Base-by-base conservation (phyloP, 306 rosid species). In the Cicer pinnatifidum region DNA sequence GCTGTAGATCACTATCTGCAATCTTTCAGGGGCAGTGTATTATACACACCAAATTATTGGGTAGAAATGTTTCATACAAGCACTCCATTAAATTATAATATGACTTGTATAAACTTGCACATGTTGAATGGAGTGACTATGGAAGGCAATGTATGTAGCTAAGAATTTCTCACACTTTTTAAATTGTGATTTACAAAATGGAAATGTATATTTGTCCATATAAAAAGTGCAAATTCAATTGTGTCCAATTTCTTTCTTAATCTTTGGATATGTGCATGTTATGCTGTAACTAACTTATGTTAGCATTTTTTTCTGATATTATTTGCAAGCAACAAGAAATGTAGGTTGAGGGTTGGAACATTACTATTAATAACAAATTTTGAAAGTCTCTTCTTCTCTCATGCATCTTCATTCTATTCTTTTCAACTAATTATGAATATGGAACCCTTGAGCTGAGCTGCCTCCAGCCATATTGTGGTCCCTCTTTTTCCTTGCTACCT, bases 101-200 rank as follows among this genome's bases (percentile, higher is more conserved):
- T 38, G 50, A 35, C 43, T 53, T 11, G 10, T 48, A 67, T 48
- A 67, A 75, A 43, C 65, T 66, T 53, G 13, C 20, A 75, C 48
- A 46, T 44, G 68, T 67, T 67, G 69, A 67, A 12, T 67, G 75
- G 80, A 44, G 73, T 69, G 35, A 35, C 73, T 13, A n/a, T 68
- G 43, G 57, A 52, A 65, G 9, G 40, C 58, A 67, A 40, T 44
- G 60, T 45, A 43, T 57, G 63, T 56, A 13, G 41, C 69, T 23
- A 12, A 16, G 69, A 35, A 57, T 16, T 67, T 76, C 43, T 67
- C 6, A 48, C 1, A 61, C 19, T 69, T 61, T 69, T 61, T 3
- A 28, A 47, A 40, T 51, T 44, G 69, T 9, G 58, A 70, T 70
- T 61, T 63, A 43, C 44, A 48, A 6, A 67, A 39, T 39, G 50